Conservation (phyloP, 768 basidiomycete species). For the Tulasnella sp. region DNA sequence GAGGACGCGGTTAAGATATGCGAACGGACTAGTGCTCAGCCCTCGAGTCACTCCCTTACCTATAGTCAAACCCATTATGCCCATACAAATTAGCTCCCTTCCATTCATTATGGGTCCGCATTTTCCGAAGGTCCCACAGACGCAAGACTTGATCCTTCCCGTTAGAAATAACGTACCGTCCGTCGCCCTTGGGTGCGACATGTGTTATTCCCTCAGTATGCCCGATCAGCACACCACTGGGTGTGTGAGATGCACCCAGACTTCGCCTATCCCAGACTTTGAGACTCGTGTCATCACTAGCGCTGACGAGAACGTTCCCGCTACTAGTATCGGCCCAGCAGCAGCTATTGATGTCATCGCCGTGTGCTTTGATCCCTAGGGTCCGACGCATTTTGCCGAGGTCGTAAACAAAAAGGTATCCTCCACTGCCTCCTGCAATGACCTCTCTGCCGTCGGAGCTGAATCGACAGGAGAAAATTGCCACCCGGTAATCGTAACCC, state of each 20-base stretch:
- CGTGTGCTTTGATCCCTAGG: conserved; percentile 82
- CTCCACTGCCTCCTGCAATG: conserved; percentile 76
- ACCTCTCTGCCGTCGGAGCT: conserved; percentile 96
- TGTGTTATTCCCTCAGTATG: conserved; percentile 96
- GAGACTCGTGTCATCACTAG: conserved; percentile 88
- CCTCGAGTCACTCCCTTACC: conserved; percentile 46
- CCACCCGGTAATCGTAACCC: conserved; percentile 50
- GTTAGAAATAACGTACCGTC: conserved; percentile 91
- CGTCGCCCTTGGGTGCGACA: conserved; percentile 93
- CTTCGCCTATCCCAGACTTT: conserved; percentile 83
- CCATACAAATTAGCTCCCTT: conserved; percentile 53
- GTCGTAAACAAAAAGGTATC: conserved; percentile 77
- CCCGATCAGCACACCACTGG: conserved; percentile 89
- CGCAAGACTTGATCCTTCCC: conserved; percentile 89
- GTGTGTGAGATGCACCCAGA: conserved; percentile 52
- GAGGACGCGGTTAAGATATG: not conserved
- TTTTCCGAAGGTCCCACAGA: conserved; percentile 91
- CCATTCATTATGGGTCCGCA: conserved; percentile 70
- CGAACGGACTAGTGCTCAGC: not conserved
- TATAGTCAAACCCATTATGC: conserved; percentile 67
- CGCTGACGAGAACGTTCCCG: conserved; percentile 91
- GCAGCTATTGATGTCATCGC: conserved; percentile 89
- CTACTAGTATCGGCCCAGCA: conserved; percentile 93
- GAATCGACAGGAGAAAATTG: conserved; percentile 93
- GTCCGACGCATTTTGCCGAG: conserved; percentile 71